phyloP scores from a whole-genome alignment of 2,329 filamentous ascomycete genomes.

The Colletotrichum echinochloae region DNA sequence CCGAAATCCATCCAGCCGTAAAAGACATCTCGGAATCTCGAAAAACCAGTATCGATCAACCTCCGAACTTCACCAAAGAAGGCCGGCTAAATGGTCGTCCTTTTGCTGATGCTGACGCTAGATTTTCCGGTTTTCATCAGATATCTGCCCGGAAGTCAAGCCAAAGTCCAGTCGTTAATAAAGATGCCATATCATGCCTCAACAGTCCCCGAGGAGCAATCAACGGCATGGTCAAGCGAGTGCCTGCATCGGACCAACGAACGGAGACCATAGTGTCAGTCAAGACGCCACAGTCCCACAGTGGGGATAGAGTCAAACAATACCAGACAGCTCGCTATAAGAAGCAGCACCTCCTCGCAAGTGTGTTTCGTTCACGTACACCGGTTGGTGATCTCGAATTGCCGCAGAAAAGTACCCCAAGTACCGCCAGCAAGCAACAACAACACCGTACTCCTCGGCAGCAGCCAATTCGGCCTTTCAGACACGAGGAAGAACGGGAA shows the following conservation, averaged over 20 bases:
- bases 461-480: not conserved
- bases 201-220: too few species aligned
- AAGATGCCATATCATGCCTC: not conserved
- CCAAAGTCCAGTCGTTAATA: not conserved
- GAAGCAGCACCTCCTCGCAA: not conserved
- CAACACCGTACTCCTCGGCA: not conserved
- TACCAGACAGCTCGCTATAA: not conserved
- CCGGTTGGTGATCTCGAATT: conserved; percentile 26
- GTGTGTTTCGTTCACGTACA: not conserved
- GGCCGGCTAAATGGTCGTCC: not conserved
- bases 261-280: not conserved
- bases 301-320: too few species aligned
- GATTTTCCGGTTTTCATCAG: not conserved
- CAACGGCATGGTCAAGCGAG: not conserved
- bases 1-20: not conserved
- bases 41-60: not conserved
- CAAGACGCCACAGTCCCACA: not conserved
- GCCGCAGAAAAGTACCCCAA: conserved; percentile 3
- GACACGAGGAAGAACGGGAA: not conserved
- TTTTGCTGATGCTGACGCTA: conserved; percentile 21
- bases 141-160: not conserved
- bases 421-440: not conserved
- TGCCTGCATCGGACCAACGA: not conserved
- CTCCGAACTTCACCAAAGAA: not conserved
- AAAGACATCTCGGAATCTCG: not conserved